These are phyloP conservation scores for Scedosporium apiospermum DNA, from an alignment of 2,329 filamentous ascomycete species.

Conservation along the genomic window DNA sequence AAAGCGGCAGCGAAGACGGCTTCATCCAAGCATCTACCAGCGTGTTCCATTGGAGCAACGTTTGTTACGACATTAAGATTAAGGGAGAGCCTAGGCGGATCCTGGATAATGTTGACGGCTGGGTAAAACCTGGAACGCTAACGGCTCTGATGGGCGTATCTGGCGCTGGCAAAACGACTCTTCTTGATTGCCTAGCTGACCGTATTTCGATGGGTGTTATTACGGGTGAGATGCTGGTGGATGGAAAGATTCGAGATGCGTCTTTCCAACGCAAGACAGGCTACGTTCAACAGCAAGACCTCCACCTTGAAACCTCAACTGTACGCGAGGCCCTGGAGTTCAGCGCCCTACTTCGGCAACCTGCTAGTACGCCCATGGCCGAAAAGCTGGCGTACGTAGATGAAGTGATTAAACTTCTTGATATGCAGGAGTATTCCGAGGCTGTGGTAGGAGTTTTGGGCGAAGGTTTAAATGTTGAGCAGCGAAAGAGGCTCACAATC, in stretches of 20 bases:
- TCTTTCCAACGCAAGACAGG: constrained; percentile 90
- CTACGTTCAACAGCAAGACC: constrained; percentile 87
- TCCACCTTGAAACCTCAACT: constrained; percentile 75
- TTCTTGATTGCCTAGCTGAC: constrained; percentile 77
- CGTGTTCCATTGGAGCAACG: constrained; percentile 77
- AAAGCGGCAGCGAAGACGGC: constrained; percentile 30
- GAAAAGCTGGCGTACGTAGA: constrained; percentile 86
- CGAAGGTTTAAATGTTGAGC: constrained; percentile 68
- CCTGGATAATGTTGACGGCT: constrained; percentile 79
- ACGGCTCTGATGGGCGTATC: constrained; percentile 88
- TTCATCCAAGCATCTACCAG: constrained; percentile 35
- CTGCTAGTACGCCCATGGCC: constrained; percentile 56
- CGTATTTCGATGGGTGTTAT: constrained; percentile 89
- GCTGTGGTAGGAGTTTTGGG: constrained; percentile 85
- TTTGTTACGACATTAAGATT: constrained; percentile 71
- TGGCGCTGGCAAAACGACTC: constrained; percentile 88
- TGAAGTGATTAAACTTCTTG: constrained; percentile 81
- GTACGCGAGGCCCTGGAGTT: constrained; percentile 85
- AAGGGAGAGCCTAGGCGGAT: constrained; percentile 68
- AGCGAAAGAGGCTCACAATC: constrained; percentile 74
- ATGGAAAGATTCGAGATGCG: constrained; percentile 57
- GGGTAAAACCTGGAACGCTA: constrained; percentile 85
- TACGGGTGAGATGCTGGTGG: constrained; percentile 67
- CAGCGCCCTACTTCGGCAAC: constrained; percentile 76
- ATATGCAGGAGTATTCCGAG: constrained; percentile 85